Conservation (phyloP, 805 yeast species). For the Yarrowia bubula region DNA sequence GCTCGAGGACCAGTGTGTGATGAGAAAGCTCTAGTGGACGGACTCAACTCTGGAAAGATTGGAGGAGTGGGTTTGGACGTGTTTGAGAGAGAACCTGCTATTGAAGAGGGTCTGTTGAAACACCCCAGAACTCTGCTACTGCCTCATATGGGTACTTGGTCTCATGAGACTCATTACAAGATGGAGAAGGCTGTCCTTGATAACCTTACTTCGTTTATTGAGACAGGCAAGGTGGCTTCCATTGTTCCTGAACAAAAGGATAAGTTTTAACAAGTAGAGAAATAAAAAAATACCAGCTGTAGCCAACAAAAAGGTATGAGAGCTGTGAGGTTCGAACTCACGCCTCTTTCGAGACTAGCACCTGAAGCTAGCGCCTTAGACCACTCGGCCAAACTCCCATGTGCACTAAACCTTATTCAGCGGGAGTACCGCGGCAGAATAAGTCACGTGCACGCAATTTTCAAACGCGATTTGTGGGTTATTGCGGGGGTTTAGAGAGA, state of each 20-base stretch:
- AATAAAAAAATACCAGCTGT: neutral
- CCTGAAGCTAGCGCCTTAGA: conserved; percentile 26
- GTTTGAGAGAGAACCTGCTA: conserved; percentile 58
- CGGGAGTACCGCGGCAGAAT: neutral
- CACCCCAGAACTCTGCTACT: conserved; percentile 50
- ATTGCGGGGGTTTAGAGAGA: neutral
- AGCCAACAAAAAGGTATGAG: conserved; percentile 23
- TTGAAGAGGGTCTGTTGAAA: conserved; percentile 47
- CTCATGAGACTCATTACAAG: conserved; percentile 48
- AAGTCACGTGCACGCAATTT: neutral
- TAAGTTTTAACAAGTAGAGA: conserved; percentile 20
- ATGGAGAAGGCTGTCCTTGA: conserved; percentile 80
- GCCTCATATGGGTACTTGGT: conserved; percentile 55
- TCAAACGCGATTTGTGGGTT: neutral
- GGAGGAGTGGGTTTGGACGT: conserved; percentile 58
- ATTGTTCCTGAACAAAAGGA: conserved; percentile 68
- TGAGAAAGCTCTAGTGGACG: conserved; percentile 49
- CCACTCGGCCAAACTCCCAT: conserved; percentile 24
- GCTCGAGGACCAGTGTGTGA: conserved; percentile 63
- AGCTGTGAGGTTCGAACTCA: conserved; percentile 34
- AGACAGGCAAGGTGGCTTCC: conserved; percentile 65
- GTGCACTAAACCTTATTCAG: neutral
- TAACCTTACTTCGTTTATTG: conserved; percentile 59
- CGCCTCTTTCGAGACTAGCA: conserved; percentile 29
- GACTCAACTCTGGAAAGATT: conserved; percentile 51